Conservation (phyloP, 2,329 filamentous ascomycete species). For the Teratosphaeria epicoccoides region DNA sequence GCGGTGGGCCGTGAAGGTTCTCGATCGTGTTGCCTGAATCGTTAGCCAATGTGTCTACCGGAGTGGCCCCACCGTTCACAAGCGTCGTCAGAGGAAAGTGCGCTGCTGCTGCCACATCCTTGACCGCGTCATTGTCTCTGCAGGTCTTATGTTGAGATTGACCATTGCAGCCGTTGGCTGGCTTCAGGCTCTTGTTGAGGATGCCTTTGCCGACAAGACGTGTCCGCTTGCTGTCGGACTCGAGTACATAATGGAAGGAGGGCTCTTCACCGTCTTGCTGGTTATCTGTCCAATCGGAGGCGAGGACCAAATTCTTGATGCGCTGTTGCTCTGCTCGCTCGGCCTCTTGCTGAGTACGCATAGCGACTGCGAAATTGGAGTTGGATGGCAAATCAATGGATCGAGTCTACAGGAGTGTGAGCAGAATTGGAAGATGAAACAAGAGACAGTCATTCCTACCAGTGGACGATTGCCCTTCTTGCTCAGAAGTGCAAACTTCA, state of each 20-base stretch:
- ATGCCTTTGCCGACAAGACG: conserved; percentile 25
- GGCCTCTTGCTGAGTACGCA: conserved; percentile 90
- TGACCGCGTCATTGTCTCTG: conserved; percentile 2
- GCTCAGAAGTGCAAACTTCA: conserved; percentile 93
- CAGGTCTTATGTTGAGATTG: conserved; percentile 22
- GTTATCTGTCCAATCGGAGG: conserved; percentile 82
- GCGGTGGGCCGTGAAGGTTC: conserved; percentile 33
- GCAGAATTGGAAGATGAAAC: not conserved
- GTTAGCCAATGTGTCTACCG: conserved; percentile 16
- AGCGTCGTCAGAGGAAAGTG: not conserved
- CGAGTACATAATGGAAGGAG: conserved; percentile 33
- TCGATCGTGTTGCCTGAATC: conserved; percentile 22
- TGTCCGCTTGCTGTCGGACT: conserved; percentile 41
- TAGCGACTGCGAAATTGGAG: conserved; percentile 87
- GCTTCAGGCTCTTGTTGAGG: conserved; percentile 30
- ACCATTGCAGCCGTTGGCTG: conserved; percentile 9
- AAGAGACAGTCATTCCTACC: conserved; percentile 37
- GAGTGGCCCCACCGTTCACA: not conserved
- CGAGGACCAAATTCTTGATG: conserved; percentile 95
- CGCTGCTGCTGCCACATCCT: conserved; percentile 3
- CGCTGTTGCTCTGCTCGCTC: conserved; percentile 94
- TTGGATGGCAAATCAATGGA: conserved; percentile 84
- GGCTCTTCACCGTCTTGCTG: conserved; percentile 58
- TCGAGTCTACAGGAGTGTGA: conserved; percentile 52
- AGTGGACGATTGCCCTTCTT: conserved; percentile 95